phyloP scores from a whole-genome alignment of 1,284 basidiomycete genomes.

The Cutaneotrichosporon sp. region DNA sequence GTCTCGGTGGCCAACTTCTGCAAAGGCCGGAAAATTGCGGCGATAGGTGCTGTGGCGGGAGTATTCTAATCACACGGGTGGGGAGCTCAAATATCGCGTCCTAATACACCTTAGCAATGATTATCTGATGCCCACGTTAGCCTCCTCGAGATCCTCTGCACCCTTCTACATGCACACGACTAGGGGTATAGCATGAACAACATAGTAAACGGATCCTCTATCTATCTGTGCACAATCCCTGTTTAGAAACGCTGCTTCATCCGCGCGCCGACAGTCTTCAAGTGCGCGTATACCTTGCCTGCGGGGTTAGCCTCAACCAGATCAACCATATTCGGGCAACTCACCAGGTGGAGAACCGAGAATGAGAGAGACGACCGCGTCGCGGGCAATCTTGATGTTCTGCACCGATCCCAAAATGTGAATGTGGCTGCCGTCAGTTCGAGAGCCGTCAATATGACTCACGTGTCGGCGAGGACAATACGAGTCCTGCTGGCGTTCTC shows the following conservation, averaged over 20 bases:
- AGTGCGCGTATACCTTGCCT: conserved; percentile 82
- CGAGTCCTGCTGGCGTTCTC: conserved; percentile 94
- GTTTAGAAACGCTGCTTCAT: conserved; percentile 73
- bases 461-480: conserved; percentile 95
- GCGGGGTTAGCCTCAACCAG: conserved; percentile 4
- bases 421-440: conserved; percentile 48
- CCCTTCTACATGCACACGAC: neutral
- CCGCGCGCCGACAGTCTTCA: conserved; percentile 83
- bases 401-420: conserved; percentile 56
- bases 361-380: conserved; percentile 91
- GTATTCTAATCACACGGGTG: neutral
- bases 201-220: conserved; percentile 4
- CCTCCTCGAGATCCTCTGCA: neutral
- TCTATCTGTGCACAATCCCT: neutral
- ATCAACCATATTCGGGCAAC: conserved; percentile 4
- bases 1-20: conserved; percentile 10
- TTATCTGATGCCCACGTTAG: neutral
- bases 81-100: neutral
- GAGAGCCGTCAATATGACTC: conserved; percentile 40
- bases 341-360: conserved; percentile 85
- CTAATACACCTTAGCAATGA: neutral
- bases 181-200: conserved; percentile 22
- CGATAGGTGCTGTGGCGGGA: conserved; percentile 6
- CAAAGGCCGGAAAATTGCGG: conserved; percentile 5
- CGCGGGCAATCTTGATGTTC: conserved; percentile 94